Percentiles rank a stretch among this genome's conserved stretches.
Evolutionary conservation across 768 basidiomycete species (phyloP).

Genomic region (Mycena floridula): DNA sequence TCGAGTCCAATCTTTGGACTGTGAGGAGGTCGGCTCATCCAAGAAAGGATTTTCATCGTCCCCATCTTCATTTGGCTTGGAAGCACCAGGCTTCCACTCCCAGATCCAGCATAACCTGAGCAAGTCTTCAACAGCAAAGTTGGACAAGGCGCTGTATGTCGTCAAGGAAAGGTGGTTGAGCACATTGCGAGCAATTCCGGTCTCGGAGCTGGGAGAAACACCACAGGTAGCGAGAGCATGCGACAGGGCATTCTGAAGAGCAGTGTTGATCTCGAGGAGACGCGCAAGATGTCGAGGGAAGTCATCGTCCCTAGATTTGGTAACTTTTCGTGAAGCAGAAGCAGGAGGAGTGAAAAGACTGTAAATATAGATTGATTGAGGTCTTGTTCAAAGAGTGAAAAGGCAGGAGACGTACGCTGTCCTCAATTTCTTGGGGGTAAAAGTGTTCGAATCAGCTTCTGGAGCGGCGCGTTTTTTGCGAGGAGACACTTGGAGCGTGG

Average conservation of each 20-base stretch:
- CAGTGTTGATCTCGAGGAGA: conserved; percentile 57
- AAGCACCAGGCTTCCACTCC: conserved; percentile 70
- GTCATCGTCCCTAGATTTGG: conserved; percentile 13
- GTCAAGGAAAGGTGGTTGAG: conserved; percentile 69
- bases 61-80: conserved; percentile 15
- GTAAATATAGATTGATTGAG: conserved; percentile 19
- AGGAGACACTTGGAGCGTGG: conserved; percentile 58
- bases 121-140: conserved; percentile 65
- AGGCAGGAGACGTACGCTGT: conserved; percentile 34
- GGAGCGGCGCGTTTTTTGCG: conserved; percentile 58
- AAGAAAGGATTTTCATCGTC: conserved; percentile 75
- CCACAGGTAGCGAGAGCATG: conserved; percentile 82
- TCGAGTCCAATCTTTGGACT: conserved; percentile 66
- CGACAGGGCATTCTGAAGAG: conserved; percentile 76
- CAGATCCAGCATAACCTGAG: conserved; percentile 80
- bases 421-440: conserved; percentile 69
- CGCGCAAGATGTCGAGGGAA: conserved; percentile 58
- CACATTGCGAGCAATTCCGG: conserved; percentile 70
- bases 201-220: conserved; percentile 69
- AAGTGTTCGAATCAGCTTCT: conserved; percentile 47
- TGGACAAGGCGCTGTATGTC: conserved; percentile 61
- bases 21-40: conserved; percentile 26
- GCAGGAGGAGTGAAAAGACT: conserved; percentile 57
- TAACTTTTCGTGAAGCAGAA: conserved; percentile 32
- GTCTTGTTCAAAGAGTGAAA: background rate